Evolutionary conservation across 2,329 filamentous ascomycete genomes (phyloP).

Genomic region (Pseudogymnoascus sp.): DNA sequence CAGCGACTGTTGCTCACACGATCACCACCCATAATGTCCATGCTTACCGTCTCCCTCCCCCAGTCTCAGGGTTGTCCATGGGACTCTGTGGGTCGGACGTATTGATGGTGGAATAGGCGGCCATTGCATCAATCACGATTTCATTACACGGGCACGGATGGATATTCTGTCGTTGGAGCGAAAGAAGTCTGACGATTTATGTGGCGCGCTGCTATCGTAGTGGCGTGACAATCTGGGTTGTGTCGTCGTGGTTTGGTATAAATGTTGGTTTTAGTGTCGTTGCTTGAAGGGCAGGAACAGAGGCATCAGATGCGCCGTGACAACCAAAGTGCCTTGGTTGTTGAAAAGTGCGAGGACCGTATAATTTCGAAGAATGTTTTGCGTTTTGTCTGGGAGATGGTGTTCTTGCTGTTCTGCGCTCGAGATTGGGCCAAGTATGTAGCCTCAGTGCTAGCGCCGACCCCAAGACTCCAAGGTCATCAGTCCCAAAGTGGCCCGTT

Average conservation of each 20-base stretch:
- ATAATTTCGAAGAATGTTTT: background rate
- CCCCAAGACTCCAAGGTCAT: constrained; percentile 7
- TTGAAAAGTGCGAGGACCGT: background rate
- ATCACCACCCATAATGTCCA: background rate
- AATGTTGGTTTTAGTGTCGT: background rate
- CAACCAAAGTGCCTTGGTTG: background rate
- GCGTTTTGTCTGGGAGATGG: background rate
- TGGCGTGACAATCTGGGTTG: background rate
- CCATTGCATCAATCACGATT: background rate
- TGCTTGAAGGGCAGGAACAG: constrained; percentile 1
- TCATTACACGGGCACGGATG: background rate
- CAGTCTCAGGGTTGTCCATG: background rate
- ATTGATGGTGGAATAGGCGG: background rate
- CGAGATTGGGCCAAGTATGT: constrained; percentile 8
- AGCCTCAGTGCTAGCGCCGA: background rate
- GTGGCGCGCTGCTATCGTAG: background rate
- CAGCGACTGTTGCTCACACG: constrained; percentile 1
- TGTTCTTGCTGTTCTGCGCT: background rate
- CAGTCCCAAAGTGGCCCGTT: constrained; percentile 1
- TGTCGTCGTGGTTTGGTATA: background rate
- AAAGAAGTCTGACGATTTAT: background rate
- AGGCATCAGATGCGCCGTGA: background rate
- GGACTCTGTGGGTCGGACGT: background rate
- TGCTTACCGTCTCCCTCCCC: background rate
- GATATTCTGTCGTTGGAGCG: background rate